Base-by-base conservation (phyloP, 805 yeast genomes). In the Lachancea sp. region DNA sequence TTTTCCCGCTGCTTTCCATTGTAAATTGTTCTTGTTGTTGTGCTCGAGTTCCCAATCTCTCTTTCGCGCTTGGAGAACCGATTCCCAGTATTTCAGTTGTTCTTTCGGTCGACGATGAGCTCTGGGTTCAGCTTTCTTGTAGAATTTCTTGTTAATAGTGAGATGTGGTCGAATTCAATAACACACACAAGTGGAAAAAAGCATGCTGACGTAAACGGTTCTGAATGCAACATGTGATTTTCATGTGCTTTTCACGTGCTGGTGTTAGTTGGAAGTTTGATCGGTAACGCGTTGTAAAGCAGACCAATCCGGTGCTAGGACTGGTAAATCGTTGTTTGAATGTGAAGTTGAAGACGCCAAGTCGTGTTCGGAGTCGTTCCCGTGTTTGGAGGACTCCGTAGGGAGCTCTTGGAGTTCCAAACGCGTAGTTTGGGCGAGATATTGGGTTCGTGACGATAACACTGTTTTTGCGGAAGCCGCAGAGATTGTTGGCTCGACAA, bases 1-100 rank as follows among this genome's bases (percentile, higher is more conserved):
- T 37, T 39, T 35, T 42, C n/a, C 35, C 17, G 34, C 35, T 35
- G 26, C 39, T 33, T n/a, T 44, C 47, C 47, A 44, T 44, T 9
- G 26, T 5, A 12, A 12, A 29, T 7, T 3, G 4, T 8, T 26
- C 7, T 11, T 11, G 7, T 26, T 7, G 29, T 26, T 26, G 11
- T 11, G 29, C 7, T 26, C 11, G 29, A 11, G 29, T 26, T 11
- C 11, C 11, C 29, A 7, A 26, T 11, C 11, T 8, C 7, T 26
- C 11, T 7, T 8, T 7, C 29, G 29, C 11, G 7, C 29, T 26
- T 26, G 11, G 11, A 26, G 29, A 26, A n/a, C n/a, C n/a, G n/a
- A n/a, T n/a, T n/a, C n/a, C n/a, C n/a, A n/a, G n/a, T n/a, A n/a
- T n/a, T n/a, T n/a, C n/a, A n/a, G n/a, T n/a, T n/a, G n/a, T n/a